Evolutionary conservation across 75 land plant genomes (phyloP).

Genomic region (Selaginella tamariscina): DNA sequence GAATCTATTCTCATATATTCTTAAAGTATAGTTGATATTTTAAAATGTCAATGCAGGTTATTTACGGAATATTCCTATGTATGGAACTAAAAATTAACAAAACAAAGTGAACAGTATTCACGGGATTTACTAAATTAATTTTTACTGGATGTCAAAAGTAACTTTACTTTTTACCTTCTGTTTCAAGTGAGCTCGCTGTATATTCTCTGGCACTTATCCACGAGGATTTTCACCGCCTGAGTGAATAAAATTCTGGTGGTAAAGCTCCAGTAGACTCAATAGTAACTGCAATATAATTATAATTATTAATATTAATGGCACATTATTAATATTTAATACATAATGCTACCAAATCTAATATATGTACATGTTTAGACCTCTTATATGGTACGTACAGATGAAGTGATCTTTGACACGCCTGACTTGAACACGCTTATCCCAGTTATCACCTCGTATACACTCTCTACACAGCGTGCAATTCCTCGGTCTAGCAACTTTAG

Average conservation of each 20-base stretch:
- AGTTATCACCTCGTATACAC: constrained; percentile 60
- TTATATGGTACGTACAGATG: constrained; percentile 51
- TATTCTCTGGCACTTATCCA: constrained; percentile 69
- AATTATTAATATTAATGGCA: too few species aligned
- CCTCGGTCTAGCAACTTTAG: constrained; percentile 58
- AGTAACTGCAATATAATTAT: constrained; percentile 33
- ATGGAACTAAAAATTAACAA: background rate
- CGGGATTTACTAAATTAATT: too few species aligned
- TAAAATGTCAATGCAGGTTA: too few species aligned
- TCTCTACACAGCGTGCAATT: constrained; percentile 87
- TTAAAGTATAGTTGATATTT: too few species aligned
- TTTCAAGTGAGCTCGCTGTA: constrained; percentile 50
- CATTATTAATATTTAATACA: too few species aligned
- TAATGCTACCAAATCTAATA: too few species aligned
- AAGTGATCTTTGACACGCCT: constrained; percentile 82
- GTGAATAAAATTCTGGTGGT: constrained; percentile 66
- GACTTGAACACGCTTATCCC: constrained; percentile 51
- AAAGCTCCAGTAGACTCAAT: constrained; percentile 77
- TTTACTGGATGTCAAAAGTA: too few species aligned
- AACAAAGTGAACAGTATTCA: too few species aligned
- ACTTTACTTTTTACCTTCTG: too few species aligned
- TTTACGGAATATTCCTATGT: background rate
- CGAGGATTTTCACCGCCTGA: constrained; percentile 77
- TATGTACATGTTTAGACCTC: too few species aligned
- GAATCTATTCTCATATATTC: too few species aligned